Evolutionary conservation across 768 basidiomycete genomes (phyloP).

Genomic region (Boletus sensibilis): DNA sequence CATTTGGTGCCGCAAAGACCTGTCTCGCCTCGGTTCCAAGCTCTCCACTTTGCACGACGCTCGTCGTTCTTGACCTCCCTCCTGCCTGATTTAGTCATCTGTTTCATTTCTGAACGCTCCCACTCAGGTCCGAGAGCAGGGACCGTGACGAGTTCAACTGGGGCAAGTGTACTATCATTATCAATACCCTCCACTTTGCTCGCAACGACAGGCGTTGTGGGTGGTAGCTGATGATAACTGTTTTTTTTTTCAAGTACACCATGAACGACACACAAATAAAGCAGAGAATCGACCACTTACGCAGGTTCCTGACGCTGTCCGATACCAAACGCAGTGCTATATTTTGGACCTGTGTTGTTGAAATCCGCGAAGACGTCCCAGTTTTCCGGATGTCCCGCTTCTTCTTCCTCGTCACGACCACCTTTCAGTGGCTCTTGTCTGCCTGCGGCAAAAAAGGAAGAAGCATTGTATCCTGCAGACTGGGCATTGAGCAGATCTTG

Average conservation of each 20-base stretch:
- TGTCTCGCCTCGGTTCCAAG: conserved; percentile 75
- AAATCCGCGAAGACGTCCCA: conserved; percentile 91
- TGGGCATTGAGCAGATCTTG: conserved; percentile 47
- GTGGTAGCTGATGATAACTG: conserved; percentile 48
- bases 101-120: conserved; percentile 72
- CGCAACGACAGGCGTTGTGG: conserved; percentile 19
- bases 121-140: conserved; percentile 92
- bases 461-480: conserved; percentile 74
- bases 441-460: conserved; percentile 65
- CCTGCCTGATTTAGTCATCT: conserved; percentile 71
- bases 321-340: conserved; percentile 60
- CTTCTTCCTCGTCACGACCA: conserved; percentile 70
- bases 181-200: conserved; percentile 40
- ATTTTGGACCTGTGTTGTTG: conserved; percentile 80
- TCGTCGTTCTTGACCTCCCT: conserved; percentile 57
- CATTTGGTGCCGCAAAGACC: conserved; percentile 75
- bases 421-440: conserved; percentile 77
- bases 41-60: conserved; percentile 60
- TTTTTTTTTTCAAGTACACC: conserved; percentile 4
- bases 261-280: conserved; percentile 4
- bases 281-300: conserved; percentile 36
- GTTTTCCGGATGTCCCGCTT: conserved; percentile 38
- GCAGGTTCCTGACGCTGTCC: conserved; percentile 41
- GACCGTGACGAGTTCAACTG: conserved; percentile 88
- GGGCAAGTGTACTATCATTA: conserved; percentile 35